Conservation (phyloP, 805 yeast species). For the Pichia nakasei region DNA sequence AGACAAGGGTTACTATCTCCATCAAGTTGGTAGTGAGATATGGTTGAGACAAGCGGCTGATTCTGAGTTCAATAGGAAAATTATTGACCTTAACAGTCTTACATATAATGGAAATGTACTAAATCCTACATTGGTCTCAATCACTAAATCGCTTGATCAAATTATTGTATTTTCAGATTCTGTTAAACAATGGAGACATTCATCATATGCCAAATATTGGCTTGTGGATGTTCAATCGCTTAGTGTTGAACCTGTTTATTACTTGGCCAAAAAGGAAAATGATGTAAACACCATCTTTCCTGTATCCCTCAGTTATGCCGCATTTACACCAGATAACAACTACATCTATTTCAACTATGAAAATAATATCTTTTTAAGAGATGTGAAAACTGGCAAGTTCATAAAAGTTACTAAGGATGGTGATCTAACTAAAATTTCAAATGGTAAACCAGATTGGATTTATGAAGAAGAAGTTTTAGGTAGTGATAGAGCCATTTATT, state of each 20-base stretch:
- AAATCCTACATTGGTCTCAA: constrained; percentile 31
- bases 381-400: constrained; percentile 21
- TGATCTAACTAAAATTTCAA: constrained; percentile 33
- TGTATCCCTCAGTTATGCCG: constrained; percentile 36
- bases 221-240: constrained; percentile 38
- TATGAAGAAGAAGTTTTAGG: constrained; percentile 73
- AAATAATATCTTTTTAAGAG: constrained; percentile 45
- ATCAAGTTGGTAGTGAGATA: constrained; percentile 10
- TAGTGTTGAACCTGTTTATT: constrained; percentile 16
- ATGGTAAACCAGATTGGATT: constrained; percentile 78
- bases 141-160: constrained; percentile 37
- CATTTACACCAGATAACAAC: constrained; percentile 55
- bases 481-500: constrained; percentile 56
- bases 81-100: constrained; percentile 30
- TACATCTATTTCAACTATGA: constrained; percentile 47
- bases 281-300: constrained; percentile 17
- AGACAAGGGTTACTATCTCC: constrained; percentile 39
- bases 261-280: constrained; percentile 16
- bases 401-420: constrained; percentile 45
- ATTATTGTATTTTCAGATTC: constrained; percentile 50
- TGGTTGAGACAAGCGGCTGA: constrained; percentile 22
- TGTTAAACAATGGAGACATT: constrained; percentile 57
- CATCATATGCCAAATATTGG: constrained; percentile 56
- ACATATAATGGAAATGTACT: constrained; percentile 32
- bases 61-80: constrained; percentile 20